Conservation (phyloP, 306 rosid genomes). For the Luffa acutangula region DNA sequence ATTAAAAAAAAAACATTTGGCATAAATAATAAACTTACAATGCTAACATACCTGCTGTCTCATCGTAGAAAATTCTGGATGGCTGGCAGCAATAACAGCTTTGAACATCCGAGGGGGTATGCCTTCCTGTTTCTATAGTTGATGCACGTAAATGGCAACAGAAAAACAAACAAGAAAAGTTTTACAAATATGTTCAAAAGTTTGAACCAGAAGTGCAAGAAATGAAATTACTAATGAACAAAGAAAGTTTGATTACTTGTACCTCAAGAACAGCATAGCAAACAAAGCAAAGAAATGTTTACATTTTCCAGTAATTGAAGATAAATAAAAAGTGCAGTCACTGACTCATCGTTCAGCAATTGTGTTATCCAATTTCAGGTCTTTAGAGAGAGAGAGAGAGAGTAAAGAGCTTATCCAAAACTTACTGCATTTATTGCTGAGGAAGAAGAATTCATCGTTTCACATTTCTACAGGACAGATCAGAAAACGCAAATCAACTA, state of each 20-base stretch:
- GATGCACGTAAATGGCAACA: conserved; percentile 1
- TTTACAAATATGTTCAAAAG: conserved; percentile 10
- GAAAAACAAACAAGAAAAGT: neutral
- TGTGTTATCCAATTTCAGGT: neutral
- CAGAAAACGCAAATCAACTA: conserved; percentile 5
- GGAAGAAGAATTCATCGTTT: conserved; percentile 24
- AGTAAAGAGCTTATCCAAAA: neutral
- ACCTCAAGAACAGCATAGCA: neutral
- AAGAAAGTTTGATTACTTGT: neutral
- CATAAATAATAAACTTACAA: neutral
- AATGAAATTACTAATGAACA: neutral
- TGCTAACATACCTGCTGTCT: conserved; percentile 68
- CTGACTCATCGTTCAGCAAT: neutral
- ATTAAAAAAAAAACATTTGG: neutral
- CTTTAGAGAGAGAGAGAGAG: neutral
- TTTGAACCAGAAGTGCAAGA: conserved; percentile 3
- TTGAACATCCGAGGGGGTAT: conserved; percentile 58
- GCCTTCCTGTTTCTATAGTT: conserved; percentile 20
- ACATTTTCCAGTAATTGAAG: neutral
- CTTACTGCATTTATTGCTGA: conserved; percentile 54
- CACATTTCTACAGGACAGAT: conserved; percentile 43
- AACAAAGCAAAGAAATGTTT: neutral
- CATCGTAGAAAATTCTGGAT: conserved; percentile 91
- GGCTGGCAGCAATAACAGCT: conserved; percentile 84
- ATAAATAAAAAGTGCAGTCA: neutral